Base-by-base conservation (phyloP, 2,329 filamentous ascomycete species). In the Ascochyta clinopodiicola region DNA sequence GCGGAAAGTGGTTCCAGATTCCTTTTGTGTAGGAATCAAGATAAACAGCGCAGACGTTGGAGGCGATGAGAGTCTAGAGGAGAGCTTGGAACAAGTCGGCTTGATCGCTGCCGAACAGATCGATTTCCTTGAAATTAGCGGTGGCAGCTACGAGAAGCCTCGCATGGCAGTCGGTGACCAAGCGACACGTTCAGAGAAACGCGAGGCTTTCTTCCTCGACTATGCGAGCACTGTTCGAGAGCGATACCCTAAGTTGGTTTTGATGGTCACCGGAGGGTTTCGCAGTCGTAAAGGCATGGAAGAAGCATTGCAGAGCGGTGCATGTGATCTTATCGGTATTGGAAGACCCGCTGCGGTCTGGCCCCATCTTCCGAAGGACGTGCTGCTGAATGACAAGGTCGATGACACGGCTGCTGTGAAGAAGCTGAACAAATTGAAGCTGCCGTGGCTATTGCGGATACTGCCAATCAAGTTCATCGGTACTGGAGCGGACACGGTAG, bases 201-300 rank as follows among this genome's bases (percentile, higher is more conserved):
- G 87, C 7, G 87, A 90, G 62, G 85, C 86, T 0, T 90, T 88
- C 77, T 90, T 91, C 74, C 76, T 89, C 1, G 83, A 88, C 40
- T 90, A 89, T 59, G 84, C 75, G 0, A 44, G 84, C 13, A 63
- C 69, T 32, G 83, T 87, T 45, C 75, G 81, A 2, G 78, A 78
- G 1, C 35, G 43, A 9, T 62, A 53, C 35, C 63, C 63, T 0
- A 43, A 61, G 15, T 39, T 64, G 0, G 82, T 81, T 60, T 77
- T 77, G 2, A 86, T 84, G 62, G 76, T 87, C 19, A 86, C 84
- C 0, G 85, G 85, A n/a, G 85, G 84, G 0, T 74, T 87, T 56
- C 77, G 81, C 37, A 82, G 80, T 1, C 78, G 77, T 0, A 73
- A 70, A n/a, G 85, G 79, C 15, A 86, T 88, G 84, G 80, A 82